Evolutionary conservation across 306 rosid genomes (phyloP), one percentile per base, ranked within the genome.

Genomic region (Glycine tomentella): DNA sequence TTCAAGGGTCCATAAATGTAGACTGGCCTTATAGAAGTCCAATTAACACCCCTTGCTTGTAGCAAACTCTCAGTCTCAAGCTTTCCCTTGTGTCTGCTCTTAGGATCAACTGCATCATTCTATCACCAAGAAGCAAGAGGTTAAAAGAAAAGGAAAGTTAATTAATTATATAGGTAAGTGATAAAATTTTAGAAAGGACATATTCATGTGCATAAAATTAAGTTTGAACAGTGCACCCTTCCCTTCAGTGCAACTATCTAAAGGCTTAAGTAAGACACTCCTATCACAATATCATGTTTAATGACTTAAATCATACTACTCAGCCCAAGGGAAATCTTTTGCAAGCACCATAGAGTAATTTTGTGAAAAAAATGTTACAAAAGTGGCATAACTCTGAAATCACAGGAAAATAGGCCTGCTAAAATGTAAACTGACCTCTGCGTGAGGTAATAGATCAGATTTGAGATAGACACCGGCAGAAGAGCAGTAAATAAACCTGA

Each of bases 21-120:
- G 46, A 95, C 94, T 52, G 99, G 99, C 90, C 99, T 93, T 72
- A 93, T 49, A 16, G 99, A 95, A 74, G 99, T 95, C 98, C 97
- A 93, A 48, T 93, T 95, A 66, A 93, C 98, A 78, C 81, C 96
- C 87, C 67, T 87, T 69, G 94, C 86, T 82, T 73, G 83, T 34
- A 95, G 85, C 79, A 95, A 84, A 88, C 84, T 93, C 83, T 95
- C 99, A 17, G 98, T 95, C 88, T 95, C 96, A 46, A 95, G 99
- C 94, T 95, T 95, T 80, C 99, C 99, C 94, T 95, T 95, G 88
- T 95, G 99, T 80, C 99, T 89, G 86, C 99, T 93, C 91, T 93
- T 95, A n/a, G 98, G 98, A 86, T 95, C 99, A 81, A 93, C 99
- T 75, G 97, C 94, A 85, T 91, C 98, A 9, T 2, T 46, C 99